Conservation (phyloP, 805 yeast genomes). For the Saccharomycopsis sp. region DNA sequence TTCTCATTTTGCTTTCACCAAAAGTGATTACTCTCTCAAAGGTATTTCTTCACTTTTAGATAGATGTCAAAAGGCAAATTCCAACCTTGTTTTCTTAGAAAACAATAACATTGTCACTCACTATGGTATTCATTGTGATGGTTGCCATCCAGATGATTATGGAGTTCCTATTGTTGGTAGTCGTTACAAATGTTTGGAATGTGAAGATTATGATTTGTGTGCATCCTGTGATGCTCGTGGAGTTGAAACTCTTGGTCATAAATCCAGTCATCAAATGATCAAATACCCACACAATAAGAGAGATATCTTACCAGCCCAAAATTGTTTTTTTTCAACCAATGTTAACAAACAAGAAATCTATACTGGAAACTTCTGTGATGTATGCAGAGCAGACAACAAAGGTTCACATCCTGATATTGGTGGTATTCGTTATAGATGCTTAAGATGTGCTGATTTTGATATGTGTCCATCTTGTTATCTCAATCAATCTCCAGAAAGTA, state of each 20-base stretch:
- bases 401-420: background rate
- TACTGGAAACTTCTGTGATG: background rate
- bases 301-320: too few relatives aligned
- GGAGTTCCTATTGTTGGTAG: conserved; percentile 28
- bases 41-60: background rate
- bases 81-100: too few relatives aligned
- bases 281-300: too few relatives aligned
- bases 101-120: too few relatives aligned
- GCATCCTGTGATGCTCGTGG: conserved; percentile 24
- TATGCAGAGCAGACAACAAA: background rate
- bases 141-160: background rate
- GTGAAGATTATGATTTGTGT: conserved; percentile 42
- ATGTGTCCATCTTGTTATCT: background rate
- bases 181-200: conserved; percentile 37
- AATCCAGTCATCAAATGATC: background rate
- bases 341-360: background rate
- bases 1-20: background rate
- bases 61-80: too few relatives aligned
- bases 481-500: background rate
- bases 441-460: conserved; percentile 30
- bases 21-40: background rate
- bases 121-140: background rate
- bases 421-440: conserved; percentile 39
- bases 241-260: background rate
- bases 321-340: too few relatives aligned